Percentiles rank a stretch among this genome's conserved stretches.
These are phyloP conservation scores for Yamadazyma tumulicola DNA, from an alignment of 805 yeast genomes.

Conservation along the genomic window DNA sequence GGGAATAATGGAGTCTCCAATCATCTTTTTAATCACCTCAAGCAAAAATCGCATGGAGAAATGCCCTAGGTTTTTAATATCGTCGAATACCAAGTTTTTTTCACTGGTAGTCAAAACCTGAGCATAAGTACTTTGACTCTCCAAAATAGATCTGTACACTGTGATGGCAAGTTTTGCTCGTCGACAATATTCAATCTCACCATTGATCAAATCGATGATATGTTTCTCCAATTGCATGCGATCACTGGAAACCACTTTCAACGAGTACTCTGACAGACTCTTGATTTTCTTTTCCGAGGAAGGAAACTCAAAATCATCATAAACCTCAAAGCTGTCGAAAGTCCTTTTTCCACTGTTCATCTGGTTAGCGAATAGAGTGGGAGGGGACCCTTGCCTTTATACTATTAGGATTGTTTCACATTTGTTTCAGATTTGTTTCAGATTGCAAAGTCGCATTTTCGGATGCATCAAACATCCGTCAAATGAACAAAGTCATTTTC, in stretches of 20 bases:
- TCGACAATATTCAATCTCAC: slow-evolving; percentile 19
- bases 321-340: no score
- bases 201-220: slow-evolving; percentile 3
- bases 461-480: slow-evolving; percentile 2
- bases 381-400: no score
- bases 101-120: slow-evolving; percentile 29
- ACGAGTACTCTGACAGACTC: no score
- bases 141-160: slow-evolving; percentile 29
- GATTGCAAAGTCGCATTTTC: slow-evolving; percentile 3
- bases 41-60: slow-evolving; percentile 14
- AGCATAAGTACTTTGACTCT: slow-evolving; percentile 22
- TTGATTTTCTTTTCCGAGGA: no score
- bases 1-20: neutral
- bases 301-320: no score
- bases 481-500: slow-evolving; percentile 34
- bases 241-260: no score
- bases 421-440: slow-evolving; percentile 9
- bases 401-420: slow-evolving; percentile 1
- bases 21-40: neutral
- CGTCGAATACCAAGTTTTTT: slow-evolving; percentile 40
- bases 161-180: slow-evolving; percentile 24
- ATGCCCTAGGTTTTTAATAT: slow-evolving; percentile 36
- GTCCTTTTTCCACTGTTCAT: slow-evolving; percentile 1
- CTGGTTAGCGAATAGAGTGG: no score
- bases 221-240: neutral